Base-by-base conservation (phyloP, 306 rosid species). In the Abrus precatorius region DNA sequence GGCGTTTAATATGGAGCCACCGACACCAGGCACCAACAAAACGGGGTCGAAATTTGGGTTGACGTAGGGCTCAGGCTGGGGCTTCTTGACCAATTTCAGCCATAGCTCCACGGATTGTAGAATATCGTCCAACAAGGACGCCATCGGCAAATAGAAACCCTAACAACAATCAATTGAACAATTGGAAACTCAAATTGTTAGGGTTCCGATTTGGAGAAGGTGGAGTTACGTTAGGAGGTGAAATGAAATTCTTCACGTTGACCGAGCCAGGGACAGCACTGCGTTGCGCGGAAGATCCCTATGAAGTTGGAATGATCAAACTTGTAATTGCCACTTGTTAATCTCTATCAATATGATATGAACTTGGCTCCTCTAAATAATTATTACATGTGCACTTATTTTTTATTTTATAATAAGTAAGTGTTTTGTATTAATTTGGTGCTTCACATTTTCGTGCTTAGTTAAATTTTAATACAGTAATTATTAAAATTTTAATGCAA, bases 41-140 rank as follows among this genome's bases (percentile, higher is more conserved):
- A 95, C 98, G 29, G 99, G 99, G 80, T 95, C 98, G 20, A 95
- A 94, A 65, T 82, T 78, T 4, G 97, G 91, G 85, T 95, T 94
- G 10, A 89, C 83, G 71, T 80, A 85, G 4, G 92, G 69, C 81
- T 89, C 88, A 3, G 87, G 83, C 75, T 90, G 90, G 14, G 93
- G 89, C 69, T 87, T 89, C 78, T 80, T 90, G 45, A 68, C 69
- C 72, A 90, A 85, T 81, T 66, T 93, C 80, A 95, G 78, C 99
- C 94, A 93, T 29, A 90, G 83, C 82, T 95, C 97, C 64, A 95
- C n/a, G 44, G 97, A 90, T 38, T 80, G 88, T 59, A 90, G 79
- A 10, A 95, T 81, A 36, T 91, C 97, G 27, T 89, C 94, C 86
- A 92, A 53, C 57, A 90, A 83, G 75, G 88, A 50, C 69, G 98